A percentile compares a stretch with the other conserved stretches of the same genome.
phyloP scores from a whole-genome alignment of 1,284 basidiomycete species.

The Anthracocystis walkeri region DNA sequence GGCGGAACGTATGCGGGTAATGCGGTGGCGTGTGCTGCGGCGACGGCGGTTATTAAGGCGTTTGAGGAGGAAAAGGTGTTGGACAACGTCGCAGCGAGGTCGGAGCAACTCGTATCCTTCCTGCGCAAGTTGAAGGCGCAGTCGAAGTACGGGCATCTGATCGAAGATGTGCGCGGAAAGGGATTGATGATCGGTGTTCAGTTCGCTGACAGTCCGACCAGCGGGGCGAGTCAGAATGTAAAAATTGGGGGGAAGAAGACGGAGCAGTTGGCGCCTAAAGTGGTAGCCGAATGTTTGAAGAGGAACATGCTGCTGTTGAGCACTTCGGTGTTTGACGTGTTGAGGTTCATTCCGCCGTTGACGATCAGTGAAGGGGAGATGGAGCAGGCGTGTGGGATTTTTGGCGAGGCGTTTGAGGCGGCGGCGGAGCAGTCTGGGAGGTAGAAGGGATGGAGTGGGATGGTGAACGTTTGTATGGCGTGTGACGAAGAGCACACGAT shows the following conservation, averaged over 20 bases:
- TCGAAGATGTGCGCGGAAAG: slow-evolving; percentile 64
- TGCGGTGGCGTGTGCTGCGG: slow-evolving; percentile 64
- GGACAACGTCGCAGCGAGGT: slow-evolving; percentile 62
- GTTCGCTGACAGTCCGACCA: slow-evolving; percentile 37
- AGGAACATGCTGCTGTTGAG: slow-evolving; percentile 63
- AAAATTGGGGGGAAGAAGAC: slow-evolving; percentile 14
- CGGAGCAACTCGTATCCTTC: slow-evolving; percentile 59
- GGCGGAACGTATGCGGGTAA: slow-evolving; percentile 71
- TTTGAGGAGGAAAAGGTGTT: slow-evolving; percentile 63
- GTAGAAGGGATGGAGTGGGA: slow-evolving; percentile 1
- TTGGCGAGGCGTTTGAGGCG: slow-evolving; percentile 53
- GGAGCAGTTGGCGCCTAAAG: slow-evolving; percentile 53
- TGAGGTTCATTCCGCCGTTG: slow-evolving; percentile 66
- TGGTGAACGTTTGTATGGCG: neutral
- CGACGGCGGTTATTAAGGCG: slow-evolving; percentile 56
- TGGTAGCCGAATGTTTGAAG: slow-evolving; percentile 59
- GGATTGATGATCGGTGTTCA: slow-evolving; percentile 68
- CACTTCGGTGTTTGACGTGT: slow-evolving; percentile 63
- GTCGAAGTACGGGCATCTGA: slow-evolving; percentile 50
- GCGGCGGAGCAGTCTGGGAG: slow-evolving; percentile 37
- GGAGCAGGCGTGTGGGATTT: slow-evolving; percentile 55
- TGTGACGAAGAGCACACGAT: too few species aligned
- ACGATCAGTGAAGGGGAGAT: slow-evolving; percentile 62
- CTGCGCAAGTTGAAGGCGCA: slow-evolving; percentile 46
- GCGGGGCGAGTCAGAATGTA: slow-evolving; percentile 23